Base-by-base conservation (phyloP, 2,329 filamentous ascomycete species). In the Colletotrichum lupini region DNA sequence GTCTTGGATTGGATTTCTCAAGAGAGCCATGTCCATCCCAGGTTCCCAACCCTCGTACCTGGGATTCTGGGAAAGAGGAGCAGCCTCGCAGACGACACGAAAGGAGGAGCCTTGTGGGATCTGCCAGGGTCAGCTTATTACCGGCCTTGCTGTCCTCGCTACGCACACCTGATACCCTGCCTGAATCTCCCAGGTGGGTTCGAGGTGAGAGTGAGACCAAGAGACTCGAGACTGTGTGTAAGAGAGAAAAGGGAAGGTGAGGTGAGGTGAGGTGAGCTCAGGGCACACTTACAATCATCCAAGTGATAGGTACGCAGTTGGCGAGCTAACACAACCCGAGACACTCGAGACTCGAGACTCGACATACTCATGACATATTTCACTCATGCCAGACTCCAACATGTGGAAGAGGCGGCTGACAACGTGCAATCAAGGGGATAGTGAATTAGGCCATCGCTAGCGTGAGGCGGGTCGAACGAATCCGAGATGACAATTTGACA, bases 121-220 rank as follows among this genome's bases (percentile, higher is more conserved):
- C 42, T n/a, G 5, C 42, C 42, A 55, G 22, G 11, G 26, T 28
- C 52, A 55, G 52, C 52, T 55, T 28, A 55, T 55, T 55, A 26
- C 52, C 52, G 52, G 22, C n/a, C n/a, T 55, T 28, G 22, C 52
- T 26, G 4, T 55, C 52, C 26, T 57, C 53, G 63, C 53, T 59
- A 66, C 37, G 55, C 55, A n/a, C 42, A 67, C 67, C 67, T 70
- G 67, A 67, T 24, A 70, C 62, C 62, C 37, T 66, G 61, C 61
- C 62, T 70, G 67, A 55, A 67, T 70, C 24, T 55, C 52, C 32
- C 26, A 53, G 42, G 62, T 66, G 67, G 32, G 37, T n/a, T 65
- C 52, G 30, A 55, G 61, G 61, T 55, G 61, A 64, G 46, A 35
- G 46, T 32, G 35, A 63, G 14, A 37, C 35, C 35, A 14, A 37